phyloP scores from a whole-genome alignment of 1,284 basidiomycete species.

The Salmacisia buchloeana region DNA sequence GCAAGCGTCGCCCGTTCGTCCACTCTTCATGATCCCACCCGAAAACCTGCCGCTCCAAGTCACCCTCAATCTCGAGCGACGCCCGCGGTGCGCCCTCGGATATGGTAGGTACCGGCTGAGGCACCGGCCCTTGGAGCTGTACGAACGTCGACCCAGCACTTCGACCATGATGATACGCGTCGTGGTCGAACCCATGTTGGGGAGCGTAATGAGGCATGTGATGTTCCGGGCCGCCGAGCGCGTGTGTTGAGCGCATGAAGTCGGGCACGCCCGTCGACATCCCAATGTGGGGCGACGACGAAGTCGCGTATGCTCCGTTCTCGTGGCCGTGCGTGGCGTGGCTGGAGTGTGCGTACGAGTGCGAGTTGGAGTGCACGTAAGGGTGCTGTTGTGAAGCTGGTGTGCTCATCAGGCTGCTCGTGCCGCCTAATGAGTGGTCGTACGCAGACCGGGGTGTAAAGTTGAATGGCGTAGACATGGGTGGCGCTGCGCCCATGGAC shows the following conservation, averaged over 20 bases:
- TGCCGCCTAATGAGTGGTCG: not conserved
- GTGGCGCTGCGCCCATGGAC: not conserved
- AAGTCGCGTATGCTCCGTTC: not conserved
- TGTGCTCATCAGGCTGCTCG: not conserved
- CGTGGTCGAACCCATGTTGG: not conserved
- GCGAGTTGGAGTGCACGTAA: not conserved
- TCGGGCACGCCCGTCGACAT: not conserved
- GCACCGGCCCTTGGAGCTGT: conserved; percentile 1
- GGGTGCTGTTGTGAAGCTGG: not conserved
- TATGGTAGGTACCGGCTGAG: not conserved
- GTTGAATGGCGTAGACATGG: not conserved
- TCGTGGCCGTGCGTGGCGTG: not conserved
- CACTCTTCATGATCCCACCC: conserved; percentile 58
- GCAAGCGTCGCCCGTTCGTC: conserved; percentile 54
- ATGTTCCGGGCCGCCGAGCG: not conserved
- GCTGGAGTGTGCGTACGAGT: not conserved
- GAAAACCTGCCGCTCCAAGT: conserved; percentile 56
- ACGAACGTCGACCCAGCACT: not conserved
- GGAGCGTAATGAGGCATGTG: not conserved
- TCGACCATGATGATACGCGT: not conserved
- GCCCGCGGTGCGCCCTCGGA: conserved; percentile 25
- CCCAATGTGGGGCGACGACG: not conserved
- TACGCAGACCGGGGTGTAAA: conserved; percentile 1
- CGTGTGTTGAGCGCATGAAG: not conserved
- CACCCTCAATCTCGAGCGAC: conserved; percentile 51